Evolutionary conservation across 2,329 filamentous ascomycete genomes (phyloP).

Genomic region (Ascosphaera aggregata): DNA sequence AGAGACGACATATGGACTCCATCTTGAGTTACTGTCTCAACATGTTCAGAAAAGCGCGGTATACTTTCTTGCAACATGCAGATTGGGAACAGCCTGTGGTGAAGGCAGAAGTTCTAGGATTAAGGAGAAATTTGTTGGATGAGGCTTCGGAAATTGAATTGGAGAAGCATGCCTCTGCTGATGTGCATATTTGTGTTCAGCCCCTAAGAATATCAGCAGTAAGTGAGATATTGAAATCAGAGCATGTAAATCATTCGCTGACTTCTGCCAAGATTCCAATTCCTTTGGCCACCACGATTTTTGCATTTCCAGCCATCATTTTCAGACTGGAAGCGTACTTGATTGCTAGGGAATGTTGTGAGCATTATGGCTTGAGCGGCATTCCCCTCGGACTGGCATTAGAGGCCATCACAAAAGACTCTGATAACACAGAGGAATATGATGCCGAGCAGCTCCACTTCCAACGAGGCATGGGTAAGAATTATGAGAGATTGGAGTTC

Average conservation of each 20-base stretch:
- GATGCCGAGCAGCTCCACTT: slow-evolving; percentile 44
- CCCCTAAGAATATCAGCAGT: slow-evolving; percentile 55
- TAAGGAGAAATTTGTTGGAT: slow-evolving; percentile 68
- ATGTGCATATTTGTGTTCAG: slow-evolving; percentile 51
- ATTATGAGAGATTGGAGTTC: slow-evolving; percentile 88
- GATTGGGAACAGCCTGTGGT: slow-evolving; percentile 58
- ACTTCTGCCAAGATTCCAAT: slow-evolving; percentile 39
- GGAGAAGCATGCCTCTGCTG: slow-evolving; percentile 19
- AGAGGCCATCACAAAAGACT: slow-evolving; percentile 83
- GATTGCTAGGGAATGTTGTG: slow-evolving; percentile 54
- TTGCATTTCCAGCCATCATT: slow-evolving; percentile 63
- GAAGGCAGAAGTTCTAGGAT: slow-evolving; percentile 45
- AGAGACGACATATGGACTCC: slow-evolving; percentile 27
- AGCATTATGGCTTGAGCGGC: slow-evolving; percentile 33
- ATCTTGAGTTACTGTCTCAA: slow-evolving; percentile 75
- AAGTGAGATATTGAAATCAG: slow-evolving; percentile 18
- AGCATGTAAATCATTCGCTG: too few relatives aligned
- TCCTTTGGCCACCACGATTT: slow-evolving; percentile 45
- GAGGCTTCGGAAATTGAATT: slow-evolving; percentile 32
- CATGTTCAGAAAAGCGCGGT: slow-evolving; percentile 38
- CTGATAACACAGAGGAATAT: slow-evolving; percentile 58
- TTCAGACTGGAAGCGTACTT: slow-evolving; percentile 62
- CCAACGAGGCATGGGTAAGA: slow-evolving; percentile 69
- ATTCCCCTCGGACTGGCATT: slow-evolving; percentile 49
- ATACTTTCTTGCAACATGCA: slow-evolving; percentile 25